Base-by-base conservation (phyloP, 495 filamentous ascomycete species). In the Neurospora sp. region DNA sequence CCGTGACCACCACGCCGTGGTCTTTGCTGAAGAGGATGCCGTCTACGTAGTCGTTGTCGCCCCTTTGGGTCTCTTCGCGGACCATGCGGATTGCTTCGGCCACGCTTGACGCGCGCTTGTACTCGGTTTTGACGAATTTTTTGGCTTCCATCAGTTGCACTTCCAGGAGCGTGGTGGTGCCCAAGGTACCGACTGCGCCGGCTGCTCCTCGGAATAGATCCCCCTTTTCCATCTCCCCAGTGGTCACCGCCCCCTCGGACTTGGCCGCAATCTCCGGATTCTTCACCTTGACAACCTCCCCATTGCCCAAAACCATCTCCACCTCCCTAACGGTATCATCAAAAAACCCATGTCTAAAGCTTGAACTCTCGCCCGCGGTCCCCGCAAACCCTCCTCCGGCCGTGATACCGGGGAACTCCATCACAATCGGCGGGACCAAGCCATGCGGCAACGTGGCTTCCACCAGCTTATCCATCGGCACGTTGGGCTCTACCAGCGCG, bases 401-500 rank as follows among this genome's bases (percentile, higher is more conserved):
- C 2, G 89, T 91, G 77, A 91, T 91, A 9, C 88, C 88, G 0
- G 89, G 89, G 74, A 91, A 89, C 74, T 88, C 87, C 87, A 88
- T 88, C 7, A 89, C 86, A 1, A 89, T 83, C 2, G 84, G 86
- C 0, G 87, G 89, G 3, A 90, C 79, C 0, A 91, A 80, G 9
- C 85, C 85, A 74, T 88, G 79, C 35, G 78, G 73, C 37, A 90
- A 72, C 7, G 88, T 89, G 22, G 78, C 78, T 39, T 85, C 83
- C 10, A 90, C 87, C 7, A 91, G 79, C 0, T 81, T 80, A 76
- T 91, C 89, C 89, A 91, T 91, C 20, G 89, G 83, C 6, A 91
- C 89, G 77, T 90, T 91, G 7, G 89, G 88, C 77, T 91, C 89
- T 9, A 91, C 88, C 35, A 89, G 79, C 18, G 85, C 85, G 22